Base-by-base conservation (phyloP, 2,329 filamentous ascomycete species). In the Alternaria ethzedia region DNA sequence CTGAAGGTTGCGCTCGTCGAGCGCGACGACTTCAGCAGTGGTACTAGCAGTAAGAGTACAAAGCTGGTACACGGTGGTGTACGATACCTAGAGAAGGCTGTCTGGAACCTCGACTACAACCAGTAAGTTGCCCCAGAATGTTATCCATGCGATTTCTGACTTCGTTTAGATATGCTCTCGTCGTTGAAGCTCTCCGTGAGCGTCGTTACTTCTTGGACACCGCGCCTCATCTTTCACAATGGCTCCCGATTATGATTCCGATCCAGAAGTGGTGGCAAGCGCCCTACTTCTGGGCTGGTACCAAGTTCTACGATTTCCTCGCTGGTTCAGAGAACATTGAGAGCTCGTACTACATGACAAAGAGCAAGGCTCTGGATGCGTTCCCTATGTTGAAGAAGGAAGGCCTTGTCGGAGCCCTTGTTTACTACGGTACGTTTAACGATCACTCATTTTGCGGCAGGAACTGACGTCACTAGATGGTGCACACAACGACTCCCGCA, bases 361-460 rank as follows among this genome's bases (percentile, higher is more conserved):
- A 90, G 80, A 94, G 91, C 79, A 95, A 95, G 81, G 92, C 93
- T 9, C 84, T 96, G 66, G 92, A 95, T 78, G 91, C 91, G 3
- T 96, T 96, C 76, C 93, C 93, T 8, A 96, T 96, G 93, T 81
- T 96, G 69, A 94, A 93, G 82, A 90, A 89, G 76, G 89, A 91
- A 45, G 89, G 91, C 68, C 83, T 96, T 13, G 87, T 94, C 47
- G 93, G 93, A 64, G 92, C 93, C 61, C 83, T 96, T 74, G 93
- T 96, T 23, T 97, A 97, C 84, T 96, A 96, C 78, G 90, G 86
- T 87, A 80, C 57, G 74, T 62, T 28, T 26, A 21, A 30, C 10
- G 21, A 51, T 20, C 7, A 49, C n/a, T 36, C n/a, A 10, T 21
- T 44, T 28, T 12, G n/a, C 26, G 11, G 30, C 32, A 28, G 21